Evolutionary conservation across 108 stramenopile species (phyloP).

Genomic region (Cylindrotheca fusiformis): DNA sequence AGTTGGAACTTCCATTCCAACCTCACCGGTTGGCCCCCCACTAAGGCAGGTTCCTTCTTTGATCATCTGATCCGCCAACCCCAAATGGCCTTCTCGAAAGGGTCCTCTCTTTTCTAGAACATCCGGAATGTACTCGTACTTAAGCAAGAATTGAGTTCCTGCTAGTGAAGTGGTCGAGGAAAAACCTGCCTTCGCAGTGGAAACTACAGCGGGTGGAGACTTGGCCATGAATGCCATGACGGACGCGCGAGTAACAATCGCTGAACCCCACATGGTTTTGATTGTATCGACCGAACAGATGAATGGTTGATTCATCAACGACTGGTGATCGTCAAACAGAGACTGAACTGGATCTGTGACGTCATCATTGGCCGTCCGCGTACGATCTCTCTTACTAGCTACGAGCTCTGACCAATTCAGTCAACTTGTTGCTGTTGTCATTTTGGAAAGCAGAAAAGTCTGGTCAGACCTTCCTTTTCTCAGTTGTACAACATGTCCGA

Average conservation of each 20-base stretch:
- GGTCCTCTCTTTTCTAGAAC: conserved; percentile 84
- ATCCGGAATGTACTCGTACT: conserved; percentile 82
- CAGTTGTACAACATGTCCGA: too few relatives aligned
- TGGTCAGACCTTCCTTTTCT: too few relatives aligned
- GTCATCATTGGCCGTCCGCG: too few relatives aligned
- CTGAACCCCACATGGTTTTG: conserved; percentile 10
- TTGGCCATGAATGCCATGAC: conserved; percentile 7
- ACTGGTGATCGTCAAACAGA: too few relatives aligned
- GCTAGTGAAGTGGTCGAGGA: conserved; percentile 7
- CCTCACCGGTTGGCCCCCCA: conserved; percentile 59
- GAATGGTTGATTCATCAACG: too few relatives aligned
- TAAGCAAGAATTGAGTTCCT: conserved; percentile 34
- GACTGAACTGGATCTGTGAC: too few relatives aligned
- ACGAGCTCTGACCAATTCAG: too few relatives aligned
- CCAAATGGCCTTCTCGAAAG: conserved; percentile 73
- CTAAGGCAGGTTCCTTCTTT: conserved; percentile 57
- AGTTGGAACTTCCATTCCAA: conserved; percentile 50
- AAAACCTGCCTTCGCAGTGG: background rate
- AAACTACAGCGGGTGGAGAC: conserved; percentile 2
- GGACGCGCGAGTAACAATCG: conserved; percentile 2
- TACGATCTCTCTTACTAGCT: too few relatives aligned
- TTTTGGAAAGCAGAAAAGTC: too few relatives aligned
- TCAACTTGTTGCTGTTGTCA: too few relatives aligned
- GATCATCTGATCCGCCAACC: conserved; percentile 64
- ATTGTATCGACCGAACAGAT: background rate